Evolutionary conservation across 2,329 filamentous ascomycete species (phyloP), one percentile per base, ranked within the genome.

Genomic region (Claviceps capensis): DNA sequence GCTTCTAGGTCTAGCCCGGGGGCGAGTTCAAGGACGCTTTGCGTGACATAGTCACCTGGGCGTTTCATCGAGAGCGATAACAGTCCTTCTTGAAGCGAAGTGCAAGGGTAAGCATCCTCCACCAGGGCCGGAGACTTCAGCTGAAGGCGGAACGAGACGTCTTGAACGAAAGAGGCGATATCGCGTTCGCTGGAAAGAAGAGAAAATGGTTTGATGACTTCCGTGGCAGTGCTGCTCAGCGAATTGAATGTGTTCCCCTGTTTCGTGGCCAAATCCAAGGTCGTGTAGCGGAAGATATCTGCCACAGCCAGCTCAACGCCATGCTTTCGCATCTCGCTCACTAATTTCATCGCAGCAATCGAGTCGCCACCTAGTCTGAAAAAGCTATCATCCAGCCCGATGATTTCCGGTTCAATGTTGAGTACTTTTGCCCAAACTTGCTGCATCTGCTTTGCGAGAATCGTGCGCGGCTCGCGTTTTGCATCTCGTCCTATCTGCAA

Each of bases 21-120:
- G 17, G 54, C 34, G 1, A 62, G 46, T 17, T 57, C 53, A 7
- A 60, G 44, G 2, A 54, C 54, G 1, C 41, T 42, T 9, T 54
- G 57, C 43, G 54, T 61, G 5, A 69, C 60, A 42, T 73, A 72
- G 0, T 62, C 63, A 1, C 66, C 68, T 0, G 47, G 52, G 1
- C 57, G 49, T n/a, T 64, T 60, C 19, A 56, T 58, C 1, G 68
- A 61, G 2, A 69, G 56, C 0, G 66, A 62, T 46, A 72, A 61
- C 2, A 72, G 60, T 1, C 65, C 68, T 54, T 68, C 67, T 50
- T 72, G 70, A 1, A 71, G 58, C 3, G 64, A 58, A 5, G 66
- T 65, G 57, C 66, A 69, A 1, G 68, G 69, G 44, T 30, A 53
- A 2, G 40, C 37, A 30, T 38, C 37, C 16, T 38, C 13, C 13